Conservation (phyloP, 2,329 filamentous ascomycete species). For the Emmonsiellopsis sp. region DNA sequence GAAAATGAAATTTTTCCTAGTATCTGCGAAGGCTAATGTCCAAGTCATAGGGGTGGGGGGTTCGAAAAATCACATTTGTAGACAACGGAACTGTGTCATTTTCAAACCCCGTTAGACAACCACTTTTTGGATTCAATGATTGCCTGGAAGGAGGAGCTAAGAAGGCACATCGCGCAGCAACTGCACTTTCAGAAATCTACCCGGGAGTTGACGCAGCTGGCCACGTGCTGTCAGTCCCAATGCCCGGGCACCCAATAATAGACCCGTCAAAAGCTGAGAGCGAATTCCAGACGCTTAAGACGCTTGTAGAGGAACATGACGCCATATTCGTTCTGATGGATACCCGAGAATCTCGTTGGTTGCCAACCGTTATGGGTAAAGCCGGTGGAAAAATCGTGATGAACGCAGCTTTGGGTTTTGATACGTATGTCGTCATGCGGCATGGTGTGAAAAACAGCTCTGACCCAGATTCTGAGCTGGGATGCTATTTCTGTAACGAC, state of each 20-base stretch:
- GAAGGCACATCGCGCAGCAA: constrained; percentile 74
- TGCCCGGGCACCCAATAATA: constrained; percentile 83
- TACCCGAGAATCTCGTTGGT: constrained; percentile 85
- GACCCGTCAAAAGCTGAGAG: constrained; percentile 60
- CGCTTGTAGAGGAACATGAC: constrained; percentile 75
- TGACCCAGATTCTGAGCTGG: constrained; percentile 58
- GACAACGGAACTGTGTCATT: constrained; percentile 91
- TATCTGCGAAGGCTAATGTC: neutral
- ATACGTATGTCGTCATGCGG: constrained; percentile 94
- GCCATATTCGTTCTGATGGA: constrained; percentile 96
- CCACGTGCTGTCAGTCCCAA: constrained; percentile 77
- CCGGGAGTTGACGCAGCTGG: constrained; percentile 78
- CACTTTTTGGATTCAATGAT: constrained; percentile 82
- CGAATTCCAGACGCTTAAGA: constrained; percentile 67
- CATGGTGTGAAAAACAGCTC: constrained; percentile 62
- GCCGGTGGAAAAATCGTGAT: constrained; percentile 87
- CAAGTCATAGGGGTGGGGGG: constrained; percentile 64
- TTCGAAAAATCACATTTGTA: constrained; percentile 88
- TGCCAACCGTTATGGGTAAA: constrained; percentile 94
- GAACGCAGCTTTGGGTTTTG: constrained; percentile 92
- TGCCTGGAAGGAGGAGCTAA: constrained; percentile 74
- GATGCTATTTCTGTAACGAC: constrained; percentile 98
- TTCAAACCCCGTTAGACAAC: constrained; percentile 92
- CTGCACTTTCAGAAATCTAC: constrained; percentile 75
- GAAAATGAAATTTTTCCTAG: neutral